A percentile compares a stretch with the other conserved stretches of the same genome.
Conservation (phyloP, 257 asterid species). For the Euphrasia confusa region DNA sequence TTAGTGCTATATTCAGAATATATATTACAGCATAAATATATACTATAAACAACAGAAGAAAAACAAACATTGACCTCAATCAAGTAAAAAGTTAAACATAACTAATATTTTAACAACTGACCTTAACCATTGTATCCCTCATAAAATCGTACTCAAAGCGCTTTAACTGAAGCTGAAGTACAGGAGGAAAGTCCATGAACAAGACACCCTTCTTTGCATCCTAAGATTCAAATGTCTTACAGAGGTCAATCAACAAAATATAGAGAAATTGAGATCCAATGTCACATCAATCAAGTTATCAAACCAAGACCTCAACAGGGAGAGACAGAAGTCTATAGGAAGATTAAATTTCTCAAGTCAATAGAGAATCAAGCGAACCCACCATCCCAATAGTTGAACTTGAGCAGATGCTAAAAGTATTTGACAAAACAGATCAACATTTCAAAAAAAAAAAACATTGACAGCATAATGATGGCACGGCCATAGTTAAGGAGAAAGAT, state of each 20-base stretch:
- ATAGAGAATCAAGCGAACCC: slow-evolving; percentile 8
- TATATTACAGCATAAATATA: not conserved
- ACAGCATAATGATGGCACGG: not conserved
- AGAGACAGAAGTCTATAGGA: slow-evolving; percentile 8
- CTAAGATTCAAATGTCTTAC: slow-evolving; percentile 39
- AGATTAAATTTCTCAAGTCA: slow-evolving; percentile 15
- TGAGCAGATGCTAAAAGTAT: slow-evolving; percentile 1
- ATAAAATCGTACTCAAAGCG: slow-evolving; percentile 94
- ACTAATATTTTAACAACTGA: slow-evolving; percentile 30
- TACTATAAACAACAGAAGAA: slow-evolving; percentile 1
- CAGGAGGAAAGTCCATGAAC: slow-evolving; percentile 96
- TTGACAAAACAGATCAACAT: slow-evolving; percentile 1
- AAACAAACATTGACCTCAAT: slow-evolving; percentile 11
- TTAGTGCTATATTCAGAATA: slow-evolving; percentile 5
- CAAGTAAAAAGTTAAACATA: slow-evolving; percentile 15
- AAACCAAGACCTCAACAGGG: slow-evolving; percentile 19
- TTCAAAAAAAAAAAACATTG: slow-evolving; percentile 1
- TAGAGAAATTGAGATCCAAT: slow-evolving; percentile 4
- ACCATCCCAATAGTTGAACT: slow-evolving; percentile 1
- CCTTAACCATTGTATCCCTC: slow-evolving; percentile 98
- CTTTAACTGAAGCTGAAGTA: slow-evolving; percentile 97
- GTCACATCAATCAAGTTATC: slow-evolving; percentile 21
- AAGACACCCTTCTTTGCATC: slow-evolving; percentile 98
- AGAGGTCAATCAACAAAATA: slow-evolving; percentile 21
- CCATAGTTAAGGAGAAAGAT: too few species aligned